Conservation (phyloP, 805 yeast species). For the Lachancea kluyveri region DNA sequence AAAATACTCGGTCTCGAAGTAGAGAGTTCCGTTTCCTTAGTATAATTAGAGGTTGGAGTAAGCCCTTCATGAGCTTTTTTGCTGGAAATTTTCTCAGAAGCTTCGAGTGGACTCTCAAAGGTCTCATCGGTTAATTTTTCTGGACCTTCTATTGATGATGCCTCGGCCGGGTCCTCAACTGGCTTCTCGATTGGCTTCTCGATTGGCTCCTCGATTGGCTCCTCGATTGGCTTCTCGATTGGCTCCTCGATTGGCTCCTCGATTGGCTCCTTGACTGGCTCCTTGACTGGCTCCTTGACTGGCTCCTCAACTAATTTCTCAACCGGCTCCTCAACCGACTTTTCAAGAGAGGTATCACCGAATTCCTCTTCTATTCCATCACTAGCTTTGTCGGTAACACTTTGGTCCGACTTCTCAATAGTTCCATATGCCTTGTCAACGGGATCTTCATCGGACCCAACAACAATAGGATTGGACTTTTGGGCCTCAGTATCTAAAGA, state of each 20-base stretch:
- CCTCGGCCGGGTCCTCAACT: background rate
- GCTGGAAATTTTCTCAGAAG: no score
- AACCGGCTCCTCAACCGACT: background rate
- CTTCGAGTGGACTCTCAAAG: background rate
- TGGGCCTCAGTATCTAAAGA: no score
- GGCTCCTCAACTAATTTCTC: background rate
- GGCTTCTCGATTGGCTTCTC: slow-evolving; percentile 1
- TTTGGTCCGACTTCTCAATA: no score
- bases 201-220: background rate
- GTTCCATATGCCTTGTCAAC: no score
- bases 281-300: background rate
- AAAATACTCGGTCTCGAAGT: no score
- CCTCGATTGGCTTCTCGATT: background rate
- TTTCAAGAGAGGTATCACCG: background rate
- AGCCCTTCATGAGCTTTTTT: no score
- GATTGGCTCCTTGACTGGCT: slow-evolving; percentile 1
- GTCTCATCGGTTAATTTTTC: background rate
- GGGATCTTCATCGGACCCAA: no score
- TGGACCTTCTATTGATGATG: background rate
- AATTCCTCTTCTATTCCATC: background rate
- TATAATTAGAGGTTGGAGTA: no score
- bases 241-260: background rate
- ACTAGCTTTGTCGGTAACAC: no score
- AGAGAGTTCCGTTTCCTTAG: no score
- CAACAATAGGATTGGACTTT: no score